phyloP scores from a whole-genome alignment of 805 yeast genomes.

The Candida railenensis region DNA sequence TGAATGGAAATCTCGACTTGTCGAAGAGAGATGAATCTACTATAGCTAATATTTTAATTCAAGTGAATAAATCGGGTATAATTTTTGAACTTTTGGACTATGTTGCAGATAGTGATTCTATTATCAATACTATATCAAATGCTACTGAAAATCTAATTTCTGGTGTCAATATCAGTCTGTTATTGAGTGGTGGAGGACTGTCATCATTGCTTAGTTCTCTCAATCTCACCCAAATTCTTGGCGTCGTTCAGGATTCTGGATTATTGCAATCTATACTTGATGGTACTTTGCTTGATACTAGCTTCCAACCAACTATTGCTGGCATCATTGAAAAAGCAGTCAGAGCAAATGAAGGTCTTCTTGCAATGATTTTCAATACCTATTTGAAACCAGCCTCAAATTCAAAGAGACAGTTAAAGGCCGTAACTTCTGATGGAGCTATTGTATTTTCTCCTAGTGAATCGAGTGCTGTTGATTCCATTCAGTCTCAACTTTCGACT shows the following conservation, averaged over 20 bases:
- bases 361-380: slow-evolving; percentile 21
- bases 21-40: slow-evolving; percentile 23
- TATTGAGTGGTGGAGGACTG: neutral
- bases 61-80: slow-evolving; percentile 32
- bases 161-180: neutral
- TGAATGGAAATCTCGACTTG: neutral
- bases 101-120: slow-evolving; percentile 27
- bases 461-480: neutral
- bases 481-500: slow-evolving; percentile 9
- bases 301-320: slow-evolving; percentile 31
- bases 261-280: slow-evolving; percentile 32
- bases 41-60: slow-evolving; percentile 20
- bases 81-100: slow-evolving; percentile 35
- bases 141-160: slow-evolving; percentile 18
- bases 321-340: slow-evolving; percentile 30
- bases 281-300: slow-evolving; percentile 35
- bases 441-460: slow-evolving; percentile 11
- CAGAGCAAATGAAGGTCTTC: slow-evolving; percentile 25
- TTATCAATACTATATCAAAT: slow-evolving; percentile 30
- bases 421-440: slow-evolving; percentile 2
- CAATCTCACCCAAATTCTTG: slow-evolving; percentile 22
- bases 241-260: slow-evolving; percentile 31
- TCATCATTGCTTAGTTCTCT: neutral
- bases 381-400: slow-evolving; percentile 2
- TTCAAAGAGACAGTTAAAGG: slow-evolving; percentile 15